Evolutionary conservation across 2,329 filamentous ascomycete genomes (phyloP), one percentile per base, ranked within the genome.

Genomic region (Xylariaceae sp.): DNA sequence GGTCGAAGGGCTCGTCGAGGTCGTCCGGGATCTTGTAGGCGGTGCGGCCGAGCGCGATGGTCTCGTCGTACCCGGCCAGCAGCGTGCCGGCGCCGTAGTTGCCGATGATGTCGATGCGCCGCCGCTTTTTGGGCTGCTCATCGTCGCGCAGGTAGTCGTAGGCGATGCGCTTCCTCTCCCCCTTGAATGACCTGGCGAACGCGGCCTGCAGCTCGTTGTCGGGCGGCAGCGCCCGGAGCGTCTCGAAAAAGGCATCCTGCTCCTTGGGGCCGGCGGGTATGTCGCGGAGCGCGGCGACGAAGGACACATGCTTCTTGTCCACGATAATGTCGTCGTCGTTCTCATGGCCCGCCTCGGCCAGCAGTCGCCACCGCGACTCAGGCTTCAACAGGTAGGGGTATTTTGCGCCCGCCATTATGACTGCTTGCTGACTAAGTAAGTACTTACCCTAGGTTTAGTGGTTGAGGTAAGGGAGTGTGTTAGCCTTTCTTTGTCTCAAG

Each of bases 301-400:
- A n/a, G n/a, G n/a, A n/a, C n/a, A n/a, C n/a, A n/a, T n/a, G n/a
- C n/a, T n/a, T 12, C 2, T n/a, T 2, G 4, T 27, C 34, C 3
- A 6, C 5, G 0, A 30, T 12, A 11, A 15, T n/a, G 9, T 36
- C 31, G 9, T 19, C 4, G 6, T 9, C 16, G 1, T 3, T 15
- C 3, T 35, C 24, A 13, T 13, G 17, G 6, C 18, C 17, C 4
- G 8, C 7, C 4, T 11, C 1, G 1, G 37, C 34, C 1, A 32
- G 27, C 9, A 9, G 31, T 6, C 34, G 37, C 44, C 40, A 43
- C 5, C 44, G 31, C 4, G 37, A 38, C 2, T 21, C 21, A 23
- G 38, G 40, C 6, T 41, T 31, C n/a, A 40, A 40, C 11, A 46
- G 16, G n/a, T 23, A n/a, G 26, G 26, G 26, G 11, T 39, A 29